phyloP scores from a whole-genome alignment of 192 early-diverging fungal species.

The Pilaira anomala region DNA sequence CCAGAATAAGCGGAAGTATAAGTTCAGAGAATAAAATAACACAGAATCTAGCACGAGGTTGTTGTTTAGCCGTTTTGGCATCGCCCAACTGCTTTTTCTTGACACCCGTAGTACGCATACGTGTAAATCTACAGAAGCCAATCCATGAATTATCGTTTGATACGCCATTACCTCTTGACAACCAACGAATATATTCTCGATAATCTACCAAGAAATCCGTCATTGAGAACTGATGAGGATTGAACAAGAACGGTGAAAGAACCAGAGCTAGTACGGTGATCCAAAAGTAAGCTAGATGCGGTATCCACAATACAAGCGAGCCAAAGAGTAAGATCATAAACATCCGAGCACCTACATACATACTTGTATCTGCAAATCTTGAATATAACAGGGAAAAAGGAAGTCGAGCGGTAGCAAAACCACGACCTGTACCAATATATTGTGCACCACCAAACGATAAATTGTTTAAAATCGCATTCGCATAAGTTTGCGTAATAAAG shows the following conservation, averaged over 20 bases:
- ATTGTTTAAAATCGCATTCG: constrained; percentile 76
- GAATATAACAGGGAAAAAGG: constrained; percentile 74
- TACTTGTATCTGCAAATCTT: constrained; percentile 72
- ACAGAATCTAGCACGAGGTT: constrained; percentile 60
- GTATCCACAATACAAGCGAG: constrained; percentile 55
- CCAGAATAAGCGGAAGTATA: constrained; percentile 62
- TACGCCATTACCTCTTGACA: constrained; percentile 70
- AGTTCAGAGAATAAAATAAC: constrained; percentile 76
- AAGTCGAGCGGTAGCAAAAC: constrained; percentile 81
- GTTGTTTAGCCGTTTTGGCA: constrained; percentile 56
- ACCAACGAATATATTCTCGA: constrained; percentile 75
- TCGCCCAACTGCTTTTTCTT: constrained; percentile 73
- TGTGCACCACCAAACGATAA: constrained; percentile 78
- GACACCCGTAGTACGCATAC: constrained; percentile 72
- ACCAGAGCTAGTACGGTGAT: constrained; percentile 71
- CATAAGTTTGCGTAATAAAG: constrained; percentile 80
- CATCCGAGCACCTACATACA: constrained; percentile 70
- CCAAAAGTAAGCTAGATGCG: constrained; percentile 80
- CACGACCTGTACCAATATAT: constrained; percentile 82
- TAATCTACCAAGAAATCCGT: constrained; percentile 79
- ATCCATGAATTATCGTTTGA: constrained; percentile 76
- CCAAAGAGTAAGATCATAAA: constrained; percentile 66
- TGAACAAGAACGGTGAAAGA: constrained; percentile 83
- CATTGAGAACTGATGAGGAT: constrained; percentile 83
- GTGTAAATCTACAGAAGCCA: constrained; percentile 65